These are phyloP conservation scores for Eragrostis tef DNA, from an alignment of 202 grass and related monocot species.

Conservation along the genomic window DNA sequence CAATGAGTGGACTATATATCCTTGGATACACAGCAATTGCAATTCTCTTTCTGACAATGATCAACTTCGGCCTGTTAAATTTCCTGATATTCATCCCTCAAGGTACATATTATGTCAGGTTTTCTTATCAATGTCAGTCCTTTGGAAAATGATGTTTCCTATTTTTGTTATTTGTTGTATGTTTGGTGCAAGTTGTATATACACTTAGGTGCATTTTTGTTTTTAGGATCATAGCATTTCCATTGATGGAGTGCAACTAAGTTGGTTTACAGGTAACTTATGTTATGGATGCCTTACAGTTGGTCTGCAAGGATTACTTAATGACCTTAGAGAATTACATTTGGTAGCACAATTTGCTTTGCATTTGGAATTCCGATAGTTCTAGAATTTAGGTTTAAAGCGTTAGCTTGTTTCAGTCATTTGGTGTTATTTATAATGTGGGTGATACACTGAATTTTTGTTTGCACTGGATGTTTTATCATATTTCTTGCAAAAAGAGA, in stretches of 20 bases:
- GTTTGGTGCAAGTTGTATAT: constrained; percentile 27
- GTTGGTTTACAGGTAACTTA: constrained; percentile 18
- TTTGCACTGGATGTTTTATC: constrained; percentile 12
- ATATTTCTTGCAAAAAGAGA: background rate
- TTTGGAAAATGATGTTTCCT: constrained; percentile 20
- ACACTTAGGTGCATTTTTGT: background rate
- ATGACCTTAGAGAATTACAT: constrained; percentile 17
- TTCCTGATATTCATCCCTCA: constrained; percentile 96
- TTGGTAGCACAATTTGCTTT: constrained; percentile 30
- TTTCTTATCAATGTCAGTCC: constrained; percentile 41
- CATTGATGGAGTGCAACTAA: background rate
- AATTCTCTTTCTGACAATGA: constrained; percentile 91
- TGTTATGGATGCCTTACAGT: background rate
- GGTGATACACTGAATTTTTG: constrained; percentile 38
- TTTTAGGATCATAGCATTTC: background rate
- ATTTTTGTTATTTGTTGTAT: background rate
- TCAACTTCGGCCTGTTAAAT: constrained; percentile 87
- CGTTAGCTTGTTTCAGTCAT: constrained; percentile 43
- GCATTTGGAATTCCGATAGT: constrained; percentile 29
- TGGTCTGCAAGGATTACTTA: background rate
- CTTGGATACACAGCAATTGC: constrained; percentile 98
- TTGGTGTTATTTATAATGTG: constrained; percentile 47
- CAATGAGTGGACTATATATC: constrained; percentile 97
- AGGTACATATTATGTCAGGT: constrained; percentile 55
- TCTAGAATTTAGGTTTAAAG: constrained; percentile 26